Conservation (phyloP, 768 basidiomycete species). For the Solioccasus polychromus region DNA sequence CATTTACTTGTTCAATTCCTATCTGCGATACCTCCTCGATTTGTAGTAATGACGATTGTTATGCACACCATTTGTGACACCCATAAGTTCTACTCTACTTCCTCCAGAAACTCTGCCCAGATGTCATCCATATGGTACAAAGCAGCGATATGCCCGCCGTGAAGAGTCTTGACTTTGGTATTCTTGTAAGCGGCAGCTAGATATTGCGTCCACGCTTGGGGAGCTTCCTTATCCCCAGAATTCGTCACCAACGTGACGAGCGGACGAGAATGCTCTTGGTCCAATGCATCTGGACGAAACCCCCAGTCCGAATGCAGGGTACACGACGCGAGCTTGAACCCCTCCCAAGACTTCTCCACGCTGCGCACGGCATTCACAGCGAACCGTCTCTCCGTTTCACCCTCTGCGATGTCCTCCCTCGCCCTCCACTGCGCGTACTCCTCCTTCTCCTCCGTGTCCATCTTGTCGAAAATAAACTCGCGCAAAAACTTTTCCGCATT, state of each 20-base stretch:
- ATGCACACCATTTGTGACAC: constrained; percentile 1
- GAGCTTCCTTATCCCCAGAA: constrained; percentile 40
- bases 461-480: constrained; percentile 36
- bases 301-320: constrained; percentile 54
- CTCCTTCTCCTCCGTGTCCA: constrained; percentile 36
- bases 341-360: constrained; percentile 49
- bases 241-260: constrained; percentile 46
- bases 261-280: constrained; percentile 43
- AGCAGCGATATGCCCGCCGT: constrained; percentile 49
- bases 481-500: constrained; percentile 43
- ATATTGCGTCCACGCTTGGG: constrained; percentile 46
- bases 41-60: constrained; percentile 14
- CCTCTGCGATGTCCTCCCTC: constrained; percentile 38
- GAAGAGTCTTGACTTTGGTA: constrained; percentile 37
- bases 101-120: constrained; percentile 36
- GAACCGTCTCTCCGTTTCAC: constrained; percentile 40
- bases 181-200: constrained; percentile 47
- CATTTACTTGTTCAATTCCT: constrained; percentile 22
- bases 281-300: constrained; percentile 39
- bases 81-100: constrained; percentile 13
- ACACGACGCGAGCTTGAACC: constrained; percentile 42
- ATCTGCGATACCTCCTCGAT: constrained; percentile 22
- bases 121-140: constrained; percentile 46
- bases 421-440: constrained; percentile 41
- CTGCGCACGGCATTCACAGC: constrained; percentile 45